These are phyloP conservation scores for Mucor mucedo DNA, from an alignment of 371 early-diverging fungal genomes.

Conservation along the genomic window DNA sequence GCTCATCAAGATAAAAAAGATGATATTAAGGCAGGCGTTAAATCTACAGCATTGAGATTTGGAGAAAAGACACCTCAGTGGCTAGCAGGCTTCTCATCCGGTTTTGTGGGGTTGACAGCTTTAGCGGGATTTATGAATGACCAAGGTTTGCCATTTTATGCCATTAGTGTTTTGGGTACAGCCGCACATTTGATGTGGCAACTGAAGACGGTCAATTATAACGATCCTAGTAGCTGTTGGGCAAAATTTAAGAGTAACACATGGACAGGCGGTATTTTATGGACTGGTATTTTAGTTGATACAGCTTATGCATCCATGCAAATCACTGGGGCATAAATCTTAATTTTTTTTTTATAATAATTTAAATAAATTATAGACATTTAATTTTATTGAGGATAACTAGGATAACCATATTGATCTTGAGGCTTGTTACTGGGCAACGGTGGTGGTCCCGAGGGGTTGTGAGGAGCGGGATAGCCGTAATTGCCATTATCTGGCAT, in stretches of 20 bases:
- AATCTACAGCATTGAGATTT: constrained; percentile 91
- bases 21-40: constrained; percentile 85
- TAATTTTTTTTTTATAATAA: constrained; percentile 1
- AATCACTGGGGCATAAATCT: background rate
- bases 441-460: constrained; percentile 4
- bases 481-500: background rate
- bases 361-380: background rate
- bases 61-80: constrained; percentile 75
- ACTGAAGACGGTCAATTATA: constrained; percentile 73
- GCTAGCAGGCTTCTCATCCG: constrained; percentile 75
- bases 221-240: constrained; percentile 72
- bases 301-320: constrained; percentile 16
- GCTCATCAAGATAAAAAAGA: constrained; percentile 94
- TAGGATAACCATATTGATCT: constrained; percentile 27
- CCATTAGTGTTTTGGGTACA: constrained; percentile 75
- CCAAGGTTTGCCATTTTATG: constrained; percentile 75
- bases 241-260: constrained; percentile 76
- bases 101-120: constrained; percentile 70
- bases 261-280: constrained; percentile 78
- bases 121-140: constrained; percentile 83
- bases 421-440: constrained; percentile 14
- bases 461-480: background rate
- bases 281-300: constrained; percentile 75
- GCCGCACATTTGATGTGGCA: constrained; percentile 84
- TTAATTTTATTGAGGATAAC: constrained; percentile 23